phyloP scores from a whole-genome alignment of 73 alveolate species.

The Paramecium primaurelia region DNA sequence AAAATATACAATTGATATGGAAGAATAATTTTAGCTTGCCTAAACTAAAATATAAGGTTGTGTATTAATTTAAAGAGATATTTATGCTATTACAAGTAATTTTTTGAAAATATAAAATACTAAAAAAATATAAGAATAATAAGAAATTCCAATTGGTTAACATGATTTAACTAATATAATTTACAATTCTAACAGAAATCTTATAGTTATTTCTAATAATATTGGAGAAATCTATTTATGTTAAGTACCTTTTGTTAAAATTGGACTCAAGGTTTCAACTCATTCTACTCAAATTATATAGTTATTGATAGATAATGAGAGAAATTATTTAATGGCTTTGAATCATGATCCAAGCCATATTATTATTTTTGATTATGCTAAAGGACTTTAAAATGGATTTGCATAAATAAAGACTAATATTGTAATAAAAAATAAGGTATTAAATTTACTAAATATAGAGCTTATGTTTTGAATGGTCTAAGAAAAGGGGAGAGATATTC shows the following conservation, averaged over 20 bases:
- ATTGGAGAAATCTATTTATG: slow-evolving; percentile 35
- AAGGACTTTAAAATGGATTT: slow-evolving; percentile 37
- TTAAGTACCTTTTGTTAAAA: neutral
- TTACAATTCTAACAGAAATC: neutral
- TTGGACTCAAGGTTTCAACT: neutral
- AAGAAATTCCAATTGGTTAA: neutral
- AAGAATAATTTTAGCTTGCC: neutral
- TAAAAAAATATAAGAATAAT: neutral
- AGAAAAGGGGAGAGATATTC: slow-evolving; percentile 52
- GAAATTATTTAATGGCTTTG: slow-evolving; percentile 40
- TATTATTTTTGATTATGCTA: slow-evolving; percentile 35
- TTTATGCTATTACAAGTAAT: neutral
- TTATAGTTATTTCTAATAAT: neutral
- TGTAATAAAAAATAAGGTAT: slow-evolving; percentile 20
- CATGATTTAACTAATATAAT: neutral
- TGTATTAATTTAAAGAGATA: neutral
- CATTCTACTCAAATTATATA: slow-evolving; percentile 14
- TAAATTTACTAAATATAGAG: neutral
- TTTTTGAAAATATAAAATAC: neutral
- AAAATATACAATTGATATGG: neutral
- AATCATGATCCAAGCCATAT: slow-evolving; percentile 43
- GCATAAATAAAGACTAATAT: slow-evolving; percentile 47
- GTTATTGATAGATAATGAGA: slow-evolving; percentile 32
- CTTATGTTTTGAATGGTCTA: slow-evolving; percentile 52
- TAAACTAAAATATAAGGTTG: neutral